These are phyloP conservation scores for Didymella sp. DNA, from an alignment of 2,329 filamentous ascomycete species.

Conservation along the genomic window DNA sequence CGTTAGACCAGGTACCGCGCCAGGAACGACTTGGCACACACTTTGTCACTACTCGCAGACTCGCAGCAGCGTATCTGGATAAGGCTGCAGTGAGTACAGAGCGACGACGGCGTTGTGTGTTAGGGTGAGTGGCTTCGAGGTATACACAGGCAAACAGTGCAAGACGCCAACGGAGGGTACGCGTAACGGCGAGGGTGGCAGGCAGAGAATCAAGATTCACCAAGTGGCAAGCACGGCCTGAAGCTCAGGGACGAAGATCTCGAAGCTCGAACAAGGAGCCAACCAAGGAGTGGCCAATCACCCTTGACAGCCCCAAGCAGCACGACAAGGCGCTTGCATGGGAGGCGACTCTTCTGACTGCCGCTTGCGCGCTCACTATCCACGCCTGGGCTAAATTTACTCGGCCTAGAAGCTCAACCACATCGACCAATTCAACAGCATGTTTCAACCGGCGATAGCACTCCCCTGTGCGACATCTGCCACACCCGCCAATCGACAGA, in stretches of 20 bases:
- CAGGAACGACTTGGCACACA: conserved; percentile 20
- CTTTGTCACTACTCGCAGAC: conserved; percentile 15
- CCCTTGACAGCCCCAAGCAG: conserved; percentile 8
- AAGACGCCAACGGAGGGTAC: neutral
- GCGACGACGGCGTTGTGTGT: neutral
- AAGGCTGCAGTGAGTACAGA: neutral
- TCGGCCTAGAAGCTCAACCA: conserved; percentile 21
- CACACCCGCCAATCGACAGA: conserved; percentile 11
- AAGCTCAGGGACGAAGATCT: conserved; percentile 27
- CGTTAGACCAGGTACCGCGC: conserved; percentile 17
- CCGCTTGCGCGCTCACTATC: conserved; percentile 32
- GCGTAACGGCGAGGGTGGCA: neutral
- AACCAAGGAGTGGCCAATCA: conserved; percentile 26
- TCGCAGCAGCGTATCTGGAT: conserved; percentile 4
- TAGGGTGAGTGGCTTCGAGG: neutral
- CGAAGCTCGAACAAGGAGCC: conserved; percentile 23
- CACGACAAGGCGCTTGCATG: conserved; percentile 30
- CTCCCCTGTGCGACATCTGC: conserved; percentile 11
- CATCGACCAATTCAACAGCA: conserved; percentile 17
- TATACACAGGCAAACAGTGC: neutral
- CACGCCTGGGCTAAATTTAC: conserved; percentile 38
- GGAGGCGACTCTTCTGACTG: conserved; percentile 25
- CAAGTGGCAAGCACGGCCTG: conserved; percentile 17
- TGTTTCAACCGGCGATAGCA: conserved; percentile 30
- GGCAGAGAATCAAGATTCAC: conserved; percentile 14